Evolutionary conservation across 2,329 filamentous ascomycete genomes (phyloP).

Genomic region (Endoconidiophora laricicola): DNA sequence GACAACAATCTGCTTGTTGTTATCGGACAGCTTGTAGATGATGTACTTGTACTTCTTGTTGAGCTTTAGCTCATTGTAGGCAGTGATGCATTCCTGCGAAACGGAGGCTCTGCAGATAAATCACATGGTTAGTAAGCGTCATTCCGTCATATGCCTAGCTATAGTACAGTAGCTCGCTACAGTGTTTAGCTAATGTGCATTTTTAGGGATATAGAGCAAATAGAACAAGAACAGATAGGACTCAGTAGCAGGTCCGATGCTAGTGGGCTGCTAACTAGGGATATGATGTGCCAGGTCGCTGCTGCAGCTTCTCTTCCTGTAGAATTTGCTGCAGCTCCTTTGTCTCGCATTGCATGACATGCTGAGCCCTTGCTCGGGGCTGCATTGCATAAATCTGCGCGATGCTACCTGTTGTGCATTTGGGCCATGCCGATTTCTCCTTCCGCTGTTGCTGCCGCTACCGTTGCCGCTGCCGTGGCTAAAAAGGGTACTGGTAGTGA

Average conservation of each 20-base stretch:
- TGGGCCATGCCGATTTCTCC: neutral
- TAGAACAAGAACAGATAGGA: too few species aligned
- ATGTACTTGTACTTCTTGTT: slow-evolving; percentile 70
- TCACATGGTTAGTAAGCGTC: slow-evolving; percentile 4
- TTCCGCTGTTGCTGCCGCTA: neutral
- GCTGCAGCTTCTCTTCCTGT: neutral
- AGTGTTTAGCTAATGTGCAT: neutral
- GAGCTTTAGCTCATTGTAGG: slow-evolving; percentile 72
- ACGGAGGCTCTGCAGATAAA: slow-evolving; percentile 45
- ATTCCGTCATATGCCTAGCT: neutral
- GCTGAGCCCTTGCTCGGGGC: neutral
- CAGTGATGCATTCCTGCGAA: slow-evolving; percentile 50
- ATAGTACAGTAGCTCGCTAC: neutral
- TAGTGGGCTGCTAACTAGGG: too few species aligned
- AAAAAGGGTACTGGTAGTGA: too few species aligned
- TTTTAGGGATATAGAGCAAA: too few species aligned
- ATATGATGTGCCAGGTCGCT: neutral
- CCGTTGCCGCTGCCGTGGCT: neutral
- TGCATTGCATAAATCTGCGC: slow-evolving; percentile 1
- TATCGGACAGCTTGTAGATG: slow-evolving; percentile 74
- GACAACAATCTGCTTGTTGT: slow-evolving; percentile 68
- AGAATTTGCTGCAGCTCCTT: slow-evolving; percentile 5
- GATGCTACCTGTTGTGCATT: neutral
- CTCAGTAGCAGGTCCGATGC: too few species aligned
- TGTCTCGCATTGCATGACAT: slow-evolving; percentile 9